Percentiles rank a stretch among this genome's conserved stretches.
Evolutionary conservation across 106 monocot species (phyloP).

Genomic region (Agapanthus africanus): DNA sequence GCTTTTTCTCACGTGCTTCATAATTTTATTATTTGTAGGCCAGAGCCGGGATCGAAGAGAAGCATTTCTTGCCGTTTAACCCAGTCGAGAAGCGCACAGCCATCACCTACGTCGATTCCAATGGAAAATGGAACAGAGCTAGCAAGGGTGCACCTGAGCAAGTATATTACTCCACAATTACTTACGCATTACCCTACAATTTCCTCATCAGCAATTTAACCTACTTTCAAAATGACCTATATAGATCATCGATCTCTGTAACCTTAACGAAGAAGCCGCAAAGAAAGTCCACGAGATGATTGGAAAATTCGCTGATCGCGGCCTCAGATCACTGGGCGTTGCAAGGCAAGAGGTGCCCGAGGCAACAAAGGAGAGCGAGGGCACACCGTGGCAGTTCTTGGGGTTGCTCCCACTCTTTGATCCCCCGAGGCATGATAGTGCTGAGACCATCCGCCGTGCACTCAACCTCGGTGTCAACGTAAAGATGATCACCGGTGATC

Average conservation of each 20-base stretch:
- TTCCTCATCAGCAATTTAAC: background rate
- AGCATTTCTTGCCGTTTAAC: constrained; percentile 50
- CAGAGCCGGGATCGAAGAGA: constrained; percentile 37
- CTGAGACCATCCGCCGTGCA: constrained; percentile 52
- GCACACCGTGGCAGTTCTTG: constrained; percentile 55
- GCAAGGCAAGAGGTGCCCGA: constrained; percentile 50
- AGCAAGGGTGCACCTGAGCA: constrained; percentile 57
- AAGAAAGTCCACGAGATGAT: constrained; percentile 43
- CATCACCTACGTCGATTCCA: constrained; percentile 40
- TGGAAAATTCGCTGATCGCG: constrained; percentile 50
- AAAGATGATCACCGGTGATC: constrained; percentile 71
- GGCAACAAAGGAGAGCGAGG: constrained; percentile 31
- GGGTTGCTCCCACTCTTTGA: constrained; percentile 66
- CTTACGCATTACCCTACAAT: background rate
- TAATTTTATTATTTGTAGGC: constrained; percentile 13
- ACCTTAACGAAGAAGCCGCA: constrained; percentile 20
- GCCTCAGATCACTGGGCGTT: constrained; percentile 53
- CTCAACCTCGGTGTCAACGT: constrained; percentile 74
- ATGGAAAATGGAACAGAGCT: constrained; percentile 37
- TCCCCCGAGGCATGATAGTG: constrained; percentile 66
- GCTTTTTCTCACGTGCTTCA: background rate
- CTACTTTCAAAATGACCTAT: background rate
- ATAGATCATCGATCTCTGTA: constrained; percentile 61
- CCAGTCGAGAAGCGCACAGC: constrained; percentile 50
- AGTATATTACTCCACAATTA: constrained; percentile 6